Evolutionary conservation across 2,329 filamentous ascomycete species (phyloP), one percentile per base, ranked within the genome.

Genomic region (Kalaharituber pfeilii): DNA sequence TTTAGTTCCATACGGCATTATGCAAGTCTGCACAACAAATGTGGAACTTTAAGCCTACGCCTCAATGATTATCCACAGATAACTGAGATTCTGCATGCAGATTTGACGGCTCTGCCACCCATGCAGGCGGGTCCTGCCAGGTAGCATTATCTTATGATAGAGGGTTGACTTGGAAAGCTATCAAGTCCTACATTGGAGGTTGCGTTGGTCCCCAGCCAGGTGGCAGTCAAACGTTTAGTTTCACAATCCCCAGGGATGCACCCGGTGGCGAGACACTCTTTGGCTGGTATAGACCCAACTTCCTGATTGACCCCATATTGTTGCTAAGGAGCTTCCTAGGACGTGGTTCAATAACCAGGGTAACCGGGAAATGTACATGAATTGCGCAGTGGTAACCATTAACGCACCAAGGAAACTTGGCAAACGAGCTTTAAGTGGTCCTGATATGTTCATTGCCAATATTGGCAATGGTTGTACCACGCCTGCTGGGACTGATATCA

Each of bases 291-390:
- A 13, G 24, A 22, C 9, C 42, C 8, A 47, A 36, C 30, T 36
- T 36, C n/a, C n/a, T n/a, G n/a, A n/a, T n/a, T 9, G n/a, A 36
- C 30, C 30, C n/a, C n/a, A 36, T 36, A 9, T 36, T 36, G 30
- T 11, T 47, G 8, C n/a, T n/a, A n/a, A n/a, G n/a, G n/a, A n/a
- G n/a, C n/a, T n/a, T n/a, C 9, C 28, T 26, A 61, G 85, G 85
- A 79, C 78, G 25, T 85, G 81, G 81, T 81, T 84, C 70, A 86
- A 86, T 72, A 71, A 79, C 60, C 68, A 82, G 39, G 84, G 84
- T 25, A 87, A 87, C 69, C 76, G 84, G 49, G 84, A 89, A 67
- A 84, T 84, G 77, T 91, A 91, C 75, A 86, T 86, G 81, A 86
- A 86, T 69, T 91, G 85, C 65, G 84, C 84, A 6, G 73, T 76